A percentile compares a stretch with the other conserved stretches of the same genome.
These are phyloP conservation scores for Elsinoe australis DNA, from an alignment of 2,329 filamentous ascomycete species.

Conservation along the genomic window DNA sequence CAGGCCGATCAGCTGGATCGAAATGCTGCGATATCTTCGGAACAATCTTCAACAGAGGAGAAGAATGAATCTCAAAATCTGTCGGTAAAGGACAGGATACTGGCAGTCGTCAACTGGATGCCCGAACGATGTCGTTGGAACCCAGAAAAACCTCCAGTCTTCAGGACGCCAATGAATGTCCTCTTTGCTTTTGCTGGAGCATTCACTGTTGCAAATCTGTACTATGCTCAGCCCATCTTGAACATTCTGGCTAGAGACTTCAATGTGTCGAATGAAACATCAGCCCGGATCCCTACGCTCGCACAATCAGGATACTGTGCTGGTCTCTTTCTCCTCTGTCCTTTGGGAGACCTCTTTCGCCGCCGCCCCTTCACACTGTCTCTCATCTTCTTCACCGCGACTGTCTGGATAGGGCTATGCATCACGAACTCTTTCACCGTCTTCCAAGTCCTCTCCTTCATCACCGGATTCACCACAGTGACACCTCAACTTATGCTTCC, in stretches of 20 bases:
- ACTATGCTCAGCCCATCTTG: conserved; percentile 73
- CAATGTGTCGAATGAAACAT: conserved; percentile 59
- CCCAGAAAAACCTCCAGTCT: conserved; percentile 56
- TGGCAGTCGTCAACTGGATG: conserved; percentile 46
- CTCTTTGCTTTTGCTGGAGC: conserved; percentile 59
- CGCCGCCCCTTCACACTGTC: conserved; percentile 62
- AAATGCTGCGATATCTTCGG: background rate
- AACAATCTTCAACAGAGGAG: conserved; percentile 10
- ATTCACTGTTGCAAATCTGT: conserved; percentile 71
- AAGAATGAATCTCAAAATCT: conserved; percentile 3
- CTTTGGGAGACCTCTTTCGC: conserved; percentile 61
- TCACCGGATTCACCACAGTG: conserved; percentile 69
- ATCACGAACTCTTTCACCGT: conserved; percentile 56
- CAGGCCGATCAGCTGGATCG: background rate
- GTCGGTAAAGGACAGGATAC: conserved; percentile 23
- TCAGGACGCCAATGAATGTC: conserved; percentile 61
- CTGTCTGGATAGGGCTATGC: conserved; percentile 62
- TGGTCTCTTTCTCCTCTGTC: conserved; percentile 66
- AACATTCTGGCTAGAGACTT: conserved; percentile 68
- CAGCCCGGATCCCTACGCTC: conserved; percentile 62
- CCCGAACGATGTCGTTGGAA: conserved; percentile 63
- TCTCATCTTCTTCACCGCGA: conserved; percentile 57
- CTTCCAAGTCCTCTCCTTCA: conserved; percentile 64
- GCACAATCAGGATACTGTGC: conserved; percentile 73
- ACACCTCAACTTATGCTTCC: conserved; percentile 71